A percentile compares a stretch with the other conserved stretches of the same genome.
Evolutionary conservation across 768 basidiomycete species (phyloP).

Genomic region (Strobilomyces confusus): DNA sequence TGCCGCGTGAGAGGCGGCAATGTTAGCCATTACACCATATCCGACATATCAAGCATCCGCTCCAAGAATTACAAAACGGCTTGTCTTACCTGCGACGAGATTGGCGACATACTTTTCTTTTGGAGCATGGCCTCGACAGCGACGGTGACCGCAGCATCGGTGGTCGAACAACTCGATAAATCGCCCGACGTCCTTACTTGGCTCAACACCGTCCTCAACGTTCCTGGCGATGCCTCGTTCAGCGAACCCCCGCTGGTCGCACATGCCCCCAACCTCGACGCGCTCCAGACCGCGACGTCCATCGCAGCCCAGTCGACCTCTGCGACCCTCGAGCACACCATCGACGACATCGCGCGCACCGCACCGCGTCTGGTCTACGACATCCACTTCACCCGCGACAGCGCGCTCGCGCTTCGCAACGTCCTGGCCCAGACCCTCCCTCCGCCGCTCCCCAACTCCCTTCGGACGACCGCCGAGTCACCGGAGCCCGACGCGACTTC

Average conservation of each 20-base stretch:
- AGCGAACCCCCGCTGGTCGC: slow-evolving; percentile 27
- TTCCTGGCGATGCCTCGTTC: slow-evolving; percentile 38
- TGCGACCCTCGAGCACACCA: slow-evolving; percentile 76
- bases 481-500: slow-evolving; percentile 46
- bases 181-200: slow-evolving; percentile 62
- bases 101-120: neutral
- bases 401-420: slow-evolving; percentile 71
- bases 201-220: slow-evolving; percentile 61
- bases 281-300: slow-evolving; percentile 76
- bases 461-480: neutral
- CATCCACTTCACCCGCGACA: slow-evolving; percentile 95
- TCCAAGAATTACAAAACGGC: neutral
- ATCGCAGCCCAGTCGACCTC: slow-evolving; percentile 88
- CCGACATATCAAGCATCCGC: slow-evolving; percentile 17
- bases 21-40: slow-evolving; percentile 68
- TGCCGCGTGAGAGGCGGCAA: slow-evolving; percentile 59
- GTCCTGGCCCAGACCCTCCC: slow-evolving; percentile 51
- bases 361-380: slow-evolving; percentile 93
- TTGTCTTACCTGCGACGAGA: neutral
- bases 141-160: slow-evolving; percentile 35
- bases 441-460: slow-evolving; percentile 6
- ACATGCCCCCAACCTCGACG: slow-evolving; percentile 72
- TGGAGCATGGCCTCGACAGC: slow-evolving; percentile 22
- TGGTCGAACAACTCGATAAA: slow-evolving; percentile 53
- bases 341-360: slow-evolving; percentile 88